Evolutionary conservation across 352 stramenopile genomes (phyloP), one percentile per base, ranked within the genome.

Genomic region (Phytopythium oedochilum): DNA sequence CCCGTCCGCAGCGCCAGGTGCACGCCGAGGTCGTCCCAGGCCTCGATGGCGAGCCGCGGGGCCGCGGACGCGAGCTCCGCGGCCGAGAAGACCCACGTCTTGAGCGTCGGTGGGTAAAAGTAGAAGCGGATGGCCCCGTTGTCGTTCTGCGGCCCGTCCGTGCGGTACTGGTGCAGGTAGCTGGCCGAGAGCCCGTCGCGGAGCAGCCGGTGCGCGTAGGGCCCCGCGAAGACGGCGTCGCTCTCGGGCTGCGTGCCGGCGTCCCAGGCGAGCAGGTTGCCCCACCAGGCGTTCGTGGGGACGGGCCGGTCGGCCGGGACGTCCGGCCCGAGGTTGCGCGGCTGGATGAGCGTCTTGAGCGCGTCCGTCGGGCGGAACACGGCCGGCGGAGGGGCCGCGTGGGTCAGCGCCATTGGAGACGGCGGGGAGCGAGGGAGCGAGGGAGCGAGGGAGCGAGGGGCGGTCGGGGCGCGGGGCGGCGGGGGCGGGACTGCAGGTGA

Each of bases 281-380:
- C 84, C 84, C 84, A 94, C 84, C 84, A 94, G 12, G 80, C 74
- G 59, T 94, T 94, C 15, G 84, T 94, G 14, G 84, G 81, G 48
- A 94, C 64, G 15, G 79, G 72, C 36, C 38, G 55, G 18, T 66
- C n/a, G 25, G 26, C 53, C 26, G 63, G 64, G 18, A 51, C 14
- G 36, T 64, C 48, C 10, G 55, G 52, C 18, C 61, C 55, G 39
- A 88, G 40, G 60, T 78, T 80, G 49, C 63, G 67, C 32, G 80
- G 80, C 11, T 61, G 59, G 51, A 83, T 75, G 63, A 90, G 75
- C 49, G 60, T 55, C 43, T 73, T 49, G 29, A 90, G 57, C 31
- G 66, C 78, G 14, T 78, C 71, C 3, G 75, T 83, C 34, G 61
- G 73, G 14, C 44, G 61, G 60, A 88, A 88, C 43, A 81, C 35